Evolutionary conservation across 768 basidiomycete genomes (phyloP).

Genomic region (Lactarius sanguifluus): DNA sequence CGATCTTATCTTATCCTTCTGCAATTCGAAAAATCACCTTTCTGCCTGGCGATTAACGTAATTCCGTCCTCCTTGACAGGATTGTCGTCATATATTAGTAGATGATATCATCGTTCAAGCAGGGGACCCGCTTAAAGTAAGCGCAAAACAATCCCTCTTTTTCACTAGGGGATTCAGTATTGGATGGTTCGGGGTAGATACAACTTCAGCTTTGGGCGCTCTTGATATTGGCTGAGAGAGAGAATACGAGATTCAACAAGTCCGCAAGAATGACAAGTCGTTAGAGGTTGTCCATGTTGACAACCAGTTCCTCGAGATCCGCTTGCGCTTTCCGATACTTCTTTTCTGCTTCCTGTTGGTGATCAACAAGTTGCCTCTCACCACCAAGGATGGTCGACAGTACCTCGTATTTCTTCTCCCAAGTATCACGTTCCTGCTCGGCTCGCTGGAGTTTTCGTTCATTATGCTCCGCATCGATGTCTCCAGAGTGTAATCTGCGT

Average conservation of each 20-base stretch:
- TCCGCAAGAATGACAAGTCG: not conserved
- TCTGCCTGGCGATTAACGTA: not conserved
- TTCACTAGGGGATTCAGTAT: too few species aligned
- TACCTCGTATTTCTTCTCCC: slow-evolving; percentile 26
- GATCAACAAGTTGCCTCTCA: not conserved
- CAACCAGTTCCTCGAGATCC: slow-evolving; percentile 23
- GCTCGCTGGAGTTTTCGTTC: slow-evolving; percentile 21
- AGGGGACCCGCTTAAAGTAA: too few species aligned
- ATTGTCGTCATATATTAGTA: not conserved
- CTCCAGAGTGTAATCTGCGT: slow-evolving; percentile 16
- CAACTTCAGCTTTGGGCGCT: not conserved
- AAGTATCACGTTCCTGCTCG: slow-evolving; percentile 18
- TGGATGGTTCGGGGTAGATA: too few species aligned
- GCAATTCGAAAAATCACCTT: not conserved
- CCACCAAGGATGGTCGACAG: not conserved
- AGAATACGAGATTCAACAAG: not conserved
- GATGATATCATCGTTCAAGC: not conserved
- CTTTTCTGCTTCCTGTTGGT: slow-evolving; percentile 16
- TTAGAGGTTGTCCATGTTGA: slow-evolving; percentile 27
- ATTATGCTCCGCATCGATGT: slow-evolving; percentile 19
- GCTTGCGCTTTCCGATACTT: slow-evolving; percentile 21
- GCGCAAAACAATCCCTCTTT: too few species aligned
- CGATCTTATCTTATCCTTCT: not conserved
- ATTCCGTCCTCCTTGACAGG: not conserved
- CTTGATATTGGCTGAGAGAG: not conserved